Conservation (phyloP, 2,329 filamentous ascomycete species). For the Nigrograna mackinnonii region DNA sequence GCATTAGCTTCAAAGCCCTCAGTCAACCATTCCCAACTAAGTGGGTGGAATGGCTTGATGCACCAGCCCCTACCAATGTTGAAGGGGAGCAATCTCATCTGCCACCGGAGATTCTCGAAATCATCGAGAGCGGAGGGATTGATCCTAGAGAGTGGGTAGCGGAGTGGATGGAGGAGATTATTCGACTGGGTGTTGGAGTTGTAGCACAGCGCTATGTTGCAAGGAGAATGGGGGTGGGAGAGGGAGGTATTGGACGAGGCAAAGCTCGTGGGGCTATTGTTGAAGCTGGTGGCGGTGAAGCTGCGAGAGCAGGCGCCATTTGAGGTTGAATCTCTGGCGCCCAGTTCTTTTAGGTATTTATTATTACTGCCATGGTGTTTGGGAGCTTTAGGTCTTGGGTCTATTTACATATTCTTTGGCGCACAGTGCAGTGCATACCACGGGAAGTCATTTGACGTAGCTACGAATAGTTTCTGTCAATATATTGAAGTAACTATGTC, state of each 20-base stretch:
- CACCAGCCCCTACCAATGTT: slow-evolving; percentile 40
- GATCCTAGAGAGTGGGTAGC: slow-evolving; percentile 97
- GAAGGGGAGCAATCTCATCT: slow-evolving; percentile 57
- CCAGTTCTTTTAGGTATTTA: no score
- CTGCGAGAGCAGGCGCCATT: slow-evolving; percentile 56
- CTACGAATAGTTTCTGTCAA: no score
- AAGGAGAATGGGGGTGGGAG: slow-evolving; percentile 91
- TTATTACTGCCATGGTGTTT: slow-evolving; percentile 7
- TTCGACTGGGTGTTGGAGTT: slow-evolving; percentile 77
- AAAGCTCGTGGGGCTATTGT: slow-evolving; percentile 59
- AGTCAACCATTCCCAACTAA: slow-evolving; percentile 81
- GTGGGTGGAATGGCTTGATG: slow-evolving; percentile 92
- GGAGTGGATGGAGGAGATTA: slow-evolving; percentile 91
- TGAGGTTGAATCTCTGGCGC: no score
- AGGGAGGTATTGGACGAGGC: slow-evolving; percentile 68
- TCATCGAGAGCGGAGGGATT: slow-evolving; percentile 73
- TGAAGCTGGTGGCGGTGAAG: slow-evolving; percentile 63
- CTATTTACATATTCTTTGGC: background rate
- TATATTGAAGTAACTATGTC: no score
- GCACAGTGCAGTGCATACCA: no score
- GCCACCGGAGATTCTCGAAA: slow-evolving; percentile 84
- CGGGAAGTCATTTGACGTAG: no score
- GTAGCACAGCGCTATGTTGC: slow-evolving; percentile 96
- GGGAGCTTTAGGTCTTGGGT: background rate
- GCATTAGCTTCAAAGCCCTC: slow-evolving; percentile 81